Evolutionary conservation across 768 basidiomycete species (phyloP).

Genomic region (Hygrophorus russula): DNA sequence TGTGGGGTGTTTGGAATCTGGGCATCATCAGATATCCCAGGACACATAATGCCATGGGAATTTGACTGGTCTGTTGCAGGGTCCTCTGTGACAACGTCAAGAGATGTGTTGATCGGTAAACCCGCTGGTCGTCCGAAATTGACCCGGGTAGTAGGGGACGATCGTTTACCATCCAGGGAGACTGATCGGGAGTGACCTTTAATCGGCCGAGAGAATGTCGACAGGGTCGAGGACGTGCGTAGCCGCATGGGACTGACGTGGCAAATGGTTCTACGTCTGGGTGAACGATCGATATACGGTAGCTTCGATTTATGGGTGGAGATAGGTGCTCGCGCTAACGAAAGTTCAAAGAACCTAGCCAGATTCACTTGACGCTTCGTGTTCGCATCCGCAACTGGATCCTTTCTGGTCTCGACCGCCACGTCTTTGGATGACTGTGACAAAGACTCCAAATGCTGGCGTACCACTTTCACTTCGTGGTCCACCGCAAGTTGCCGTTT

Average conservation of each 20-base stretch:
- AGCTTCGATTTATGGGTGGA: conserved; percentile 14
- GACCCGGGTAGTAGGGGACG: no score
- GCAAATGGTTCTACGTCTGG: conserved; percentile 23
- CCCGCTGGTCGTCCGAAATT: no score
- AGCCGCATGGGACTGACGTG: conserved; percentile 23
- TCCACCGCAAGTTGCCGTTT: conserved; percentile 25
- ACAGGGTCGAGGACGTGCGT: conserved; percentile 16
- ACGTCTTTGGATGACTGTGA: conserved; percentile 8
- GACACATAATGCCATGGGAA: no score
- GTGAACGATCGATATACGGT: conserved; percentile 15
- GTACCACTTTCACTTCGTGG: conserved; percentile 24
- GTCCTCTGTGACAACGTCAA: no score
- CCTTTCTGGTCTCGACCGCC: conserved; percentile 8
- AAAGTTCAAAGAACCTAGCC: conserved; percentile 23
- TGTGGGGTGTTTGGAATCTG: conserved; percentile 11
- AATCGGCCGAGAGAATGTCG: conserved; percentile 13
- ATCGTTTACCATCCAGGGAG: conserved; percentile 12
- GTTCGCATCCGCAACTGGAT: conserved; percentile 11
- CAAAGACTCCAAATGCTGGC: conserved; percentile 23
- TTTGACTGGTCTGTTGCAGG: no score
- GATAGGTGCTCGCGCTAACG: conserved; percentile 23
- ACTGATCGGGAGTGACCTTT: conserved; percentile 13
- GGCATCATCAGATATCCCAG: no score
- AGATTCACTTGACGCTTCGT: conserved; percentile 25
- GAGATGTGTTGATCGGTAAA: no score